Percentiles rank a stretch among this genome's conserved stretches.
Evolutionary conservation across 352 stramenopile genomes (phyloP).

Genomic region (Phytophthora europaea): DNA sequence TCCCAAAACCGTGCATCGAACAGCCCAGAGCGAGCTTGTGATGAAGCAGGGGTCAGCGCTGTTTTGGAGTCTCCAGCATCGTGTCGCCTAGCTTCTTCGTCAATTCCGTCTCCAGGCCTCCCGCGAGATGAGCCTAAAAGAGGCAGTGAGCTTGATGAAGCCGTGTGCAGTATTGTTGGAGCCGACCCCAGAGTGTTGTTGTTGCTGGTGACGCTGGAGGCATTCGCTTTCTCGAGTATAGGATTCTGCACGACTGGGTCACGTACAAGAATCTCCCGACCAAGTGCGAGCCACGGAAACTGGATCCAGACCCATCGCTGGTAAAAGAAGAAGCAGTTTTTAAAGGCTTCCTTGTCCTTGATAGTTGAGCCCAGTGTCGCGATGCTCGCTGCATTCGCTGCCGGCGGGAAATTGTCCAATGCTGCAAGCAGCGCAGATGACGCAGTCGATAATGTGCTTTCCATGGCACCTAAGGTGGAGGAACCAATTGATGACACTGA

Average conservation of each 20-base stretch:
- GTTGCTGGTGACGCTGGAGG: not conserved
- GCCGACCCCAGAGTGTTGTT: not conserved
- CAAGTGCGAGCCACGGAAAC: constrained; percentile 93
- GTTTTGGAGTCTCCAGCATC: constrained; percentile 4
- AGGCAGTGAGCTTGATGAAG: constrained; percentile 22
- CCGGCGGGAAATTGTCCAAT: constrained; percentile 40
- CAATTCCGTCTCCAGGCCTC: constrained; percentile 17
- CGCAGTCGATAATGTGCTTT: constrained; percentile 28
- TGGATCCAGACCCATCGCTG: constrained; percentile 95
- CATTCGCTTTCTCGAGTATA: constrained; percentile 40
- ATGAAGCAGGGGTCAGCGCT: not conserved
- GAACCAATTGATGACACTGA: constrained; percentile 18
- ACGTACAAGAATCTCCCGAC: constrained; percentile 68
- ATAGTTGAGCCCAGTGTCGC: constrained; percentile 8
- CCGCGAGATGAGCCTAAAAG: constrained; percentile 22
- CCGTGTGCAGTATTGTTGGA: constrained; percentile 5
- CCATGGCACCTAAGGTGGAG: constrained; percentile 22
- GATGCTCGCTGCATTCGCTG: constrained; percentile 24
- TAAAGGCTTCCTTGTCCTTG: constrained; percentile 57
- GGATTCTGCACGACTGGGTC: constrained; percentile 54
- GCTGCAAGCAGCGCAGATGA: constrained; percentile 39
- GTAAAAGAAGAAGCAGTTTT: constrained; percentile 91
- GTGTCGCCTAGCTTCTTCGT: constrained; percentile 36
- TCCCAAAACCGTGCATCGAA: constrained; percentile 79
- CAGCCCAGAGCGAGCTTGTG: constrained; percentile 33